Evolutionary conservation across 805 yeast genomes (phyloP), one percentile per base, ranked within the genome.

Genomic region (Saturnispora sanitii): DNA sequence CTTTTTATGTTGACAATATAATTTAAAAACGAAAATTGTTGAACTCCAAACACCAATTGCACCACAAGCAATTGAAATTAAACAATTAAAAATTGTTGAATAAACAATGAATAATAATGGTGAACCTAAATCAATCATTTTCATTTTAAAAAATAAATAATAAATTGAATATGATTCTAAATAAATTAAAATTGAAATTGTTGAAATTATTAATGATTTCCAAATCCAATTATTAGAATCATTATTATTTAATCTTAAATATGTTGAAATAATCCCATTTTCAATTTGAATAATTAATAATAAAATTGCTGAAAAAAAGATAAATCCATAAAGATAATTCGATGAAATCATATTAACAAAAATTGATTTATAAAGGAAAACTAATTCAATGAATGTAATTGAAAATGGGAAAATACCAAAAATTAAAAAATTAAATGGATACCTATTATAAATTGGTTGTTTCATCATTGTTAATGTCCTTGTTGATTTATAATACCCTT

Each of bases 331-430:
- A 16, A 33, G 28, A 15, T 43, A 36, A 18, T 23, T 32, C 52
- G 77, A 82, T 3, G 88, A 74, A 1, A 87, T 74, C 57, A 81
- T 81, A 52, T 82, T 87, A 43, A 79, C 64, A 90, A 94, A 84
- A 9, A 84, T 65, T 2, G 88, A 75, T 56, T 82, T 76, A 63
- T 82, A 77, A 22, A 84, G 70, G 56, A 77, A 80, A 41, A 77
- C 61, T 44, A 86, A 63, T 54, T 86, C 95, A 41, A 82, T 86
- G 54, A 79, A 80, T n/a, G 83, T 77, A 11, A 85, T 77, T 15
- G 80, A 77, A 54, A 84, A 86, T 27, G 95, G 94, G 37, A 82
- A 68, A 17, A 79, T 37, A 2, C 95, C 95, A 50, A 81, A 79
- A 0, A 71, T 50, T 5, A 72, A 62, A 1, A 70, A 46, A 8